These are phyloP conservation scores for Xylaria grammica DNA, from an alignment of 495 filamentous ascomycete genomes.

Conservation along the genomic window DNA sequence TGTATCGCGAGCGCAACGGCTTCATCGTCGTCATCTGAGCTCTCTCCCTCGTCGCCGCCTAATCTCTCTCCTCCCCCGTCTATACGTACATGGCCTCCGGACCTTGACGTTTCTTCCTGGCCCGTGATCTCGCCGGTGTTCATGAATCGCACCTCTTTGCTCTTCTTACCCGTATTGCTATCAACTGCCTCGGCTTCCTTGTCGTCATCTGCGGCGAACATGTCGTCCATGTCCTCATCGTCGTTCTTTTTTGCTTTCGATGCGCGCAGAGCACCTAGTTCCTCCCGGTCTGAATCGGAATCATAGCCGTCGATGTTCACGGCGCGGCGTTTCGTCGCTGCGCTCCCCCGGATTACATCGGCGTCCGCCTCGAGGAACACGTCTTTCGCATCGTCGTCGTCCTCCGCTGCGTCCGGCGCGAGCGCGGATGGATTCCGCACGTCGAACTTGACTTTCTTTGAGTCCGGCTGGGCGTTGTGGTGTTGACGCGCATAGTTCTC, in stretches of 20 bases:
- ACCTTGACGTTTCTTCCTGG: constrained; percentile 74
- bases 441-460: constrained; percentile 94
- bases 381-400: constrained; percentile 57
- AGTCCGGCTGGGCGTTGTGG: constrained; percentile 61
- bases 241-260: constrained; percentile 52
- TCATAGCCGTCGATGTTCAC: constrained; percentile 97
- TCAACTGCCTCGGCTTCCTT: constrained; percentile 58
- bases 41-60: constrained; percentile 47
- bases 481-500: constrained; percentile 79
- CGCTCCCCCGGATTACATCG: constrained; percentile 88
- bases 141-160: constrained; percentile 80
- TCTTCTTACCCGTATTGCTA: constrained; percentile 62
- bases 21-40: constrained; percentile 63
- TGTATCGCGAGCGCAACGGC: constrained; percentile 68
- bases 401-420: constrained; percentile 71
- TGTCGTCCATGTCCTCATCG: constrained; percentile 81
- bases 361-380: constrained; percentile 69
- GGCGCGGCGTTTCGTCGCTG: constrained; percentile 83
- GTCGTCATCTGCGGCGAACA: constrained; percentile 83
- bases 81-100: constrained; percentile 67
- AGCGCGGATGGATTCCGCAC: constrained; percentile 91
- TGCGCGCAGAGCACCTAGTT: constrained; percentile 32
- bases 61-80: constrained; percentile 46
- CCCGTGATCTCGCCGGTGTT: constrained; percentile 81
- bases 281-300: constrained; percentile 88